phyloP scores from a whole-genome alignment of 257 asterid species.

The Handroanthus guayacan region DNA sequence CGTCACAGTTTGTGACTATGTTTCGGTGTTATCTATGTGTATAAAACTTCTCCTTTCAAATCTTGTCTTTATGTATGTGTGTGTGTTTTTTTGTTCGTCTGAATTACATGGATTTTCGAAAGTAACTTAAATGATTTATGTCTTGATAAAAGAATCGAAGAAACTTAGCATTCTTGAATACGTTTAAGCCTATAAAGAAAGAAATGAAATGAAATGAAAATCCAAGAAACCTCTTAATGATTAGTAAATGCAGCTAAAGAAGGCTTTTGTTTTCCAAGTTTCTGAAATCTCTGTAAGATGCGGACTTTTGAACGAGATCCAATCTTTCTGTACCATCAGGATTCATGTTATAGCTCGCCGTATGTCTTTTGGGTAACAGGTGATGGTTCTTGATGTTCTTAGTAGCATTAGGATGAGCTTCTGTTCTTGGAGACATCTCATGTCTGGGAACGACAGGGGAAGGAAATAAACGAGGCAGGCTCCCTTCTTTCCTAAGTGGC shows the following conservation, averaged over 20 bases:
- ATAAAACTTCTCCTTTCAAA: too few species aligned
- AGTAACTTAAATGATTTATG: too few species aligned
- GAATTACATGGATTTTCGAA: too few species aligned
- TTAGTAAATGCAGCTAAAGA: conserved; percentile 47
- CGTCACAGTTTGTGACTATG: conserved; percentile 39
- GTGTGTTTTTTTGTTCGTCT: too few species aligned
- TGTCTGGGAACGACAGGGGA: conserved; percentile 28
- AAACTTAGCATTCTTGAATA: not conserved
- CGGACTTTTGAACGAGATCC: conserved; percentile 56
- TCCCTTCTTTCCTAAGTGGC: conserved; percentile 41
- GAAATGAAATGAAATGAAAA: conserved; percentile 1
- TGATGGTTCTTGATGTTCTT: conserved; percentile 52
- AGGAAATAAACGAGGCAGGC: conserved; percentile 31
- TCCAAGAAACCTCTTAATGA: conserved; percentile 33
- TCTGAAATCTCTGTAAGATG: conserved; percentile 59
- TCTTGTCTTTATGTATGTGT: too few species aligned
- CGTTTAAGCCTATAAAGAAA: conserved; percentile 8
- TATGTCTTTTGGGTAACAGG: conserved; percentile 49
- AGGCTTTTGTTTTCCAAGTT: conserved; percentile 43
- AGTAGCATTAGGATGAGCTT: conserved; percentile 44
- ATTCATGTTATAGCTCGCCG: conserved; percentile 32
- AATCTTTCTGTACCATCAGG: conserved; percentile 41
- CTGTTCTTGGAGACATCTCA: conserved; percentile 43
- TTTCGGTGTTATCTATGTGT: not conserved
- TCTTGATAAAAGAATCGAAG: too few species aligned